Base-by-base conservation (phyloP, 495 filamentous ascomycete species). In the Penicillium diatomitis region DNA sequence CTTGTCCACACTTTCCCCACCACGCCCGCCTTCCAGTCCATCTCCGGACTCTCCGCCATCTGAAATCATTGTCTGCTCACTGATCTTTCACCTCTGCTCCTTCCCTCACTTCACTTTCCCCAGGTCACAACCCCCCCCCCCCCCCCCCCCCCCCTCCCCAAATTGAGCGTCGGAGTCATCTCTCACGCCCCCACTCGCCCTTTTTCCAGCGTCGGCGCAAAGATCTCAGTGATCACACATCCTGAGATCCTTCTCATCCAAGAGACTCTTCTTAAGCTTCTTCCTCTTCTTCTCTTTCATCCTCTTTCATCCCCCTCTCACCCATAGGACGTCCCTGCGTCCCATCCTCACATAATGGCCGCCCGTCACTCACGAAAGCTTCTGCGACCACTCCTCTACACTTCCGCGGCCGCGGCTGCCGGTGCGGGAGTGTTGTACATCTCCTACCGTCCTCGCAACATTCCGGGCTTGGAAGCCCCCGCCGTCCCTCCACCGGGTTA, bases 401-500 rank as follows among this genome's bases (percentile, higher is more conserved):
- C 78, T 12, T 67, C 77, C n/a, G 76, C 70, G 38, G 80, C 77
- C 4, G 72, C 74, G 7, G 70, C 72, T 28, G 63, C 76, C 41
- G 80, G 80, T 51, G 80, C 76, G 10, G 83, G 80, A 42, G 71
- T 80, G 37, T 73, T 94, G 44, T 89, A 90, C 61, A 81, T 86
- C 51, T 73, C 82, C 38, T 90, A 92, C 64, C 84, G 88, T 41
- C 90, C 90, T 7, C 80, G 85, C 52, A 87, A 91, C 63, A 88
- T 95, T 41, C 88, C 88, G 36, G 90, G 90, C 44, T 81, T 79
- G 49, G 86, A 92, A 57, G 82, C 82, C 30, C 82, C 87, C 1
- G 81, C 79, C 8, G 88, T 92, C 10, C 85, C 87, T 20, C 88
- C 88, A 12, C 88, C 88, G 4, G 84, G 85, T 40, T 90, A 87